Evolutionary conservation across 106 monocot genomes (phyloP).

Genomic region (Amphibolis antarctica): DNA sequence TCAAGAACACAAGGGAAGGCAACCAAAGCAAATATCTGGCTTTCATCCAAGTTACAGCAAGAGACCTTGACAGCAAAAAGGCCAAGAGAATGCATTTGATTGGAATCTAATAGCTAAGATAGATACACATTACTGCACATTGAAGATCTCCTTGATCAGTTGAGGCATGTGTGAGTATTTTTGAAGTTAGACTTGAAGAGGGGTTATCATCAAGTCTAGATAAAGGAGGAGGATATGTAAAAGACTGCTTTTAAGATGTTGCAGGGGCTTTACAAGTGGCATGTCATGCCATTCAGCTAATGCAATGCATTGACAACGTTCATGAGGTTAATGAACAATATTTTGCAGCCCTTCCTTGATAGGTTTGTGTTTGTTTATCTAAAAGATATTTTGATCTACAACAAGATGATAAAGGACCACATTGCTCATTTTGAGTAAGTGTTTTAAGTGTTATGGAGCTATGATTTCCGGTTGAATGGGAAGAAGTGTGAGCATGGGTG

Average conservation of each 20-base stretch:
- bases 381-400: conserved; percentile 8
- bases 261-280: conserved; percentile 2
- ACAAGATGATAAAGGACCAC: neutral
- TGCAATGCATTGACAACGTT: no score
- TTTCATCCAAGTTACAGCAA: no score
- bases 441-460: neutral
- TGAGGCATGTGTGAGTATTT: neutral
- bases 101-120: no score
- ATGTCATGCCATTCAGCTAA: no score
- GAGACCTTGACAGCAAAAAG: no score
- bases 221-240: neutral
- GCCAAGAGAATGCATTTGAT: no score
- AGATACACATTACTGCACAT: neutral
- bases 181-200: conserved; percentile 4
- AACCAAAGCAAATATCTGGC: no score
- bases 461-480: neutral
- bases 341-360: neutral
- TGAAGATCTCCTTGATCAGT: neutral
- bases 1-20: no score
- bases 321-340: no score
- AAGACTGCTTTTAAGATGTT: neutral
- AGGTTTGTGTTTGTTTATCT: neutral
- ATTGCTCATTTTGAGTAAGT: neutral
- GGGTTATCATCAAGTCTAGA: conserved; percentile 8
- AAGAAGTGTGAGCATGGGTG: conserved; percentile 4